These are phyloP conservation scores for Madurella mycetomatis DNA, from an alignment of 2,329 filamentous ascomycete species.

Conservation along the genomic window DNA sequence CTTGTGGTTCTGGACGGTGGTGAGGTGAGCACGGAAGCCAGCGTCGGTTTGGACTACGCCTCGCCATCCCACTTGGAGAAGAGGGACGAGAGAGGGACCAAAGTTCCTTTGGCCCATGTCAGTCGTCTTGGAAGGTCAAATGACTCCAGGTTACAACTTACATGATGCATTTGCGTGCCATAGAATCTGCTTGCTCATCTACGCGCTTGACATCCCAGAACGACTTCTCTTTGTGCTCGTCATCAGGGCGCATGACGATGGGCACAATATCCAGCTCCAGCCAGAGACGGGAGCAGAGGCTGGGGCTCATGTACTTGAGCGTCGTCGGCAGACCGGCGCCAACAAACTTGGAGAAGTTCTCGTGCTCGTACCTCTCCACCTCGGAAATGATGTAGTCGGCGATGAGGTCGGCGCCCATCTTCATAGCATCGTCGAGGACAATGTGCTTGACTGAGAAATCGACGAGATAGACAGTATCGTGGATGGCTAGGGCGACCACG, in stretches of 20 bases:
- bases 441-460: constrained; percentile 66
- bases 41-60: constrained; percentile 69
- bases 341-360: constrained; percentile 69
- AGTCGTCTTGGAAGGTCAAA: constrained; percentile 5
- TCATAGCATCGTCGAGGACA: constrained; percentile 37
- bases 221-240: constrained; percentile 38
- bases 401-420: constrained; percentile 43
- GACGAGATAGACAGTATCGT: constrained; percentile 69
- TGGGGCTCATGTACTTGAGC: constrained; percentile 57
- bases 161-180: constrained; percentile 74
- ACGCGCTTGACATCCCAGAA: constrained; percentile 56
- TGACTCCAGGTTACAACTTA: constrained; percentile 35
- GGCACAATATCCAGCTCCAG: constrained; percentile 71
- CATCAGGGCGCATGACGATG: constrained; percentile 54
- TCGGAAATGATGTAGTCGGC: constrained; percentile 56
- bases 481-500: constrained; percentile 63
- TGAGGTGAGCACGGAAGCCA: constrained; percentile 58
- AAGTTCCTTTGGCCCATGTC: constrained; percentile 52
- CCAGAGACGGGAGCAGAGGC: constrained; percentile 68
- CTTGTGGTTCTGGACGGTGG: constrained; percentile 52
- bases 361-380: constrained; percentile 56
- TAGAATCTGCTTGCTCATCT: constrained; percentile 77
- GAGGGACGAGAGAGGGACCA: constrained; percentile 65
- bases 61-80: constrained; percentile 62
- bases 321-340: constrained; percentile 64